Conservation (phyloP, 2,329 filamentous ascomycete genomes). For the Fusarium albidum region DNA sequence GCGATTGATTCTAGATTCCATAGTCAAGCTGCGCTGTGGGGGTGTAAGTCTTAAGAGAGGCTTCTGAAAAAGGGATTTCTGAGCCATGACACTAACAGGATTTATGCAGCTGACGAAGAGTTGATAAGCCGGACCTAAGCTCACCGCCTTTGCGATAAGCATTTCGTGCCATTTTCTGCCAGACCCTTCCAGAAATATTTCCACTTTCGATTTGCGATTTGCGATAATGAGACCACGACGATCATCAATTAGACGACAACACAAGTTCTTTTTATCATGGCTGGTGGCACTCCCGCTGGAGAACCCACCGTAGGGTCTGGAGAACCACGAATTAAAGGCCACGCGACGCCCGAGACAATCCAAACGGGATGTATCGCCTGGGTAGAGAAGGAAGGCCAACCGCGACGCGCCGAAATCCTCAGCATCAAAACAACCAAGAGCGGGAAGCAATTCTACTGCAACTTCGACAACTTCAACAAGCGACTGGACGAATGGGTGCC, state of each 20-base stretch:
- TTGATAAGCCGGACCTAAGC: conserved; percentile 28
- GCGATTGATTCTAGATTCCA: background rate
- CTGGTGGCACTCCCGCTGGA: conserved; percentile 55
- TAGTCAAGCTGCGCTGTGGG: background rate
- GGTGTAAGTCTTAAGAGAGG: conserved; percentile 11
- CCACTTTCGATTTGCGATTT: conserved; percentile 16
- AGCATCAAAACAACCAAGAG: conserved; percentile 92
- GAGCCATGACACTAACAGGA: conserved; percentile 22
- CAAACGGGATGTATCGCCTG: conserved; percentile 67
- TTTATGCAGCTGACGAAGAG: conserved; percentile 34
- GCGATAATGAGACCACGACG: conserved; percentile 20
- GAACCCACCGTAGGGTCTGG: conserved; percentile 66
- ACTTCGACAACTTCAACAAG: conserved; percentile 99
- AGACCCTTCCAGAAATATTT: conserved; percentile 38
- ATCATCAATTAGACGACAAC: conserved; percentile 36
- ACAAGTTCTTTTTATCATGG: conserved; percentile 58
- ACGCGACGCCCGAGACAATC: conserved; percentile 85
- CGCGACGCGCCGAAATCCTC: conserved; percentile 94
- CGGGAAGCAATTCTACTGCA: conserved; percentile 90
- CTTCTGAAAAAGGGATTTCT: conserved; percentile 6
- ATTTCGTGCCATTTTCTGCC: conserved; percentile 38
- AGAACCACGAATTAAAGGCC: conserved; percentile 73
- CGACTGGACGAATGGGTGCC: conserved; percentile 85
- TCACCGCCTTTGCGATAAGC: conserved; percentile 42
- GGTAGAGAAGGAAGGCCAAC: conserved; percentile 77